Conservation (phyloP, 331 rosid genomes). For the Pyrus hybrid region DNA sequence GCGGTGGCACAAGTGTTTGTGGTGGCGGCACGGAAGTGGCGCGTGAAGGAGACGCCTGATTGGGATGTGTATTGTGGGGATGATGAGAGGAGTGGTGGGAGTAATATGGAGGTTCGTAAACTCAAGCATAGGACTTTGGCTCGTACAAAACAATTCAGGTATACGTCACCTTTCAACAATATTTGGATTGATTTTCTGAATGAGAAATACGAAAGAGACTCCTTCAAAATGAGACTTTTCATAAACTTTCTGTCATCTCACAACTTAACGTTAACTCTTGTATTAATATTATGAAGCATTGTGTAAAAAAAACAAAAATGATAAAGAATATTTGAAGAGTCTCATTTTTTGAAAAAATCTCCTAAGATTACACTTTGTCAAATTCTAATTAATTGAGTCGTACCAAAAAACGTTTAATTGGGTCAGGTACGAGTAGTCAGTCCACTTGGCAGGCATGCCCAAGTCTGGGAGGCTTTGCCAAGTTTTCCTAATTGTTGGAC, state of each 20-base stretch:
- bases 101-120: too few relatives aligned
- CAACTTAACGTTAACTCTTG: too few relatives aligned
- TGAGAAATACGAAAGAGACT: too few relatives aligned
- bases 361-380: too few relatives aligned
- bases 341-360: too few relatives aligned
- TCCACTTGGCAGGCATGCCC: not conserved
- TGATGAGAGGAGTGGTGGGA: not conserved
- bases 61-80: constrained; percentile 17
- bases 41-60: constrained; percentile 11
- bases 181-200: not conserved
- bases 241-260: fast-evolving
- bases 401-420: not conserved
- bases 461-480: not conserved
- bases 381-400: not conserved
- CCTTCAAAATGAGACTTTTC: too few relatives aligned
- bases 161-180: not conserved
- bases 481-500: not conserved
- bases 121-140: not conserved
- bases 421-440: not conserved
- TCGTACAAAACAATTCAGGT: constrained; percentile 35
- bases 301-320: too few relatives aligned
- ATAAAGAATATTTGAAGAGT: too few relatives aligned
- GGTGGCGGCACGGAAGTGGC: constrained; percentile 34
- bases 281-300: too few relatives aligned
- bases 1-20: constrained; percentile 31